Conservation (phyloP, 2,329 filamentous ascomycete species). For the Fusarium floridanum region DNA sequence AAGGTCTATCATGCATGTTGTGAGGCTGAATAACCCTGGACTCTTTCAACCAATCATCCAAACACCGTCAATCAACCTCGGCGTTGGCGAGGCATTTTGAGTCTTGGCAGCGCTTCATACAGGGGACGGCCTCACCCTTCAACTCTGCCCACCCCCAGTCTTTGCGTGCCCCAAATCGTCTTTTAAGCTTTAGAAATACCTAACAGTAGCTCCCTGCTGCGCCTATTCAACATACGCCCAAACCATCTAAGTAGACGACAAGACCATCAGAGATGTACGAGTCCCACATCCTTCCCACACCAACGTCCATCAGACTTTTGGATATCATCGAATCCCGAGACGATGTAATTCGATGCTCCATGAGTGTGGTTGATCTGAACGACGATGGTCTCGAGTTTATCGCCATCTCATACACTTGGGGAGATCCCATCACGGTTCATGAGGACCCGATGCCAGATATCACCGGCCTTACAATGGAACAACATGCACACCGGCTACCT, state of each 20-base stretch:
- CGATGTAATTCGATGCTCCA: not conserved
- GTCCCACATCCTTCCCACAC: not conserved
- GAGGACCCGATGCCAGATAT: not conserved
- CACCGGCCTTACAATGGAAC: not conserved
- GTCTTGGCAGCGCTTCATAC: not conserved
- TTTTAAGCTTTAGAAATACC: not conserved
- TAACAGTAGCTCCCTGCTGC: not conserved
- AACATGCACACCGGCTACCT: not conserved
- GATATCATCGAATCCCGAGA: not conserved
- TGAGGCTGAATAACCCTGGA: not conserved
- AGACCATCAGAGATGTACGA: not conserved
- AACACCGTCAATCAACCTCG: not conserved
- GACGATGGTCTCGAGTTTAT: not conserved
- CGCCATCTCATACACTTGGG: slow-evolving; percentile 5
- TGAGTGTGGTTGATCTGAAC: not conserved
- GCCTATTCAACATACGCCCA: not conserved
- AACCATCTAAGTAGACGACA: not conserved
- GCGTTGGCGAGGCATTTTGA: not conserved
- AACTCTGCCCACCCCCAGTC: not conserved
- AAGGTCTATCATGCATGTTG: too few relatives aligned
- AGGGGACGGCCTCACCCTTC: not conserved
- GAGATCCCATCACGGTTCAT: not conserved
- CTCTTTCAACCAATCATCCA: not conserved
- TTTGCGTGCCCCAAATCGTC: not conserved
- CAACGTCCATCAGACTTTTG: not conserved